Conservation (phyloP, 495 filamentous ascomycete species). For the Rostrohypoxylon terebratum region DNA sequence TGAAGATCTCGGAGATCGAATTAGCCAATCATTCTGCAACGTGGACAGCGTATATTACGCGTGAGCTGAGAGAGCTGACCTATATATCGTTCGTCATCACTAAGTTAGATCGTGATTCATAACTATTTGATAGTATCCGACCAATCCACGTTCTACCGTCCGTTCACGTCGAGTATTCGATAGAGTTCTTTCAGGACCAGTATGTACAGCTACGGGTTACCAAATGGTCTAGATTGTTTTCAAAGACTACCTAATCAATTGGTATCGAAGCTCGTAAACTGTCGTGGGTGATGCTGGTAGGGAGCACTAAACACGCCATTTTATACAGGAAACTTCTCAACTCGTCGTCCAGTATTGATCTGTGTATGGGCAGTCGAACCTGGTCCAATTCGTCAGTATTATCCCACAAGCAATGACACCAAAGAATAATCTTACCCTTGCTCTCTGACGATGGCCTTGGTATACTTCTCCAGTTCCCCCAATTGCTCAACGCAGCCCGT, state of each 20-base stretch:
- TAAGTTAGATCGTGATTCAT: slow-evolving; percentile 12
- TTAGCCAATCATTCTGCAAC: slow-evolving; percentile 45
- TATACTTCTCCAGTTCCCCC: slow-evolving; percentile 63
- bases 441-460: slow-evolving; percentile 66
- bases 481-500: slow-evolving; percentile 68
- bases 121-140: background rate
- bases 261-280: background rate
- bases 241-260: background rate
- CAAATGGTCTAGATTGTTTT: background rate
- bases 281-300: background rate
- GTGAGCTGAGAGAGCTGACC: background rate
- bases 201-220: too few relatives aligned
- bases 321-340: background rate
- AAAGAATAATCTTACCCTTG: slow-evolving; percentile 52
- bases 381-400: slow-evolving; percentile 19
- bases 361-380: slow-evolving; percentile 37
- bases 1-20: slow-evolving; percentile 13
- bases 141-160: background rate
- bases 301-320: background rate
- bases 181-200: too few relatives aligned
- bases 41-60: slow-evolving; percentile 18
- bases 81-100: background rate
- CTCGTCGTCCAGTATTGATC: slow-evolving; percentile 14
- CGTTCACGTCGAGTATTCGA: background rate
- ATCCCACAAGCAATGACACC: background rate